These are phyloP conservation scores for Hypomontagnella submonticulosa DNA, from an alignment of 495 filamentous ascomycete species.

Conservation along the genomic window DNA sequence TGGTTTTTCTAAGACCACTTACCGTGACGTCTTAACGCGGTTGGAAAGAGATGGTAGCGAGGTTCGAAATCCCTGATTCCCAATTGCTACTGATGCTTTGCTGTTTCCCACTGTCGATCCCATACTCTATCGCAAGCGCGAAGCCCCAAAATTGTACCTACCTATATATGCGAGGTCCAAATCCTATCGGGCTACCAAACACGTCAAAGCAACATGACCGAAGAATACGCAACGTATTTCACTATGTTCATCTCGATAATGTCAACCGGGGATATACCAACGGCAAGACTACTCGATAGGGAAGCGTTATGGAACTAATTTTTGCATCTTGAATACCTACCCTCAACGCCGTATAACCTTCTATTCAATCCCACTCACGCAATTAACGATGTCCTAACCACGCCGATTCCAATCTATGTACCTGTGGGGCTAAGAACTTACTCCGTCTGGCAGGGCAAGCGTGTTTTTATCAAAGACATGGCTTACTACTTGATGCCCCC, in stretches of 20 bases:
- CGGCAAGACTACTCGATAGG: background rate
- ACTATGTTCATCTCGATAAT: background rate
- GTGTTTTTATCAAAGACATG: constrained; percentile 98
- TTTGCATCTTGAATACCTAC: background rate
- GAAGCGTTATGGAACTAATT: background rate
- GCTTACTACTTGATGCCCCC: constrained; percentile 87
- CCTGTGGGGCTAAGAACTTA: constrained; percentile 23
- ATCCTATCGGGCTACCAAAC: background rate
- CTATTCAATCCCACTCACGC: constrained; percentile 1
- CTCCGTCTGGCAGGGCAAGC: constrained; percentile 68
- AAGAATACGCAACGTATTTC: background rate
- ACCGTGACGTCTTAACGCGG: constrained; percentile 75
- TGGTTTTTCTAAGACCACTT: constrained; percentile 82
- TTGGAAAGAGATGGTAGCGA: constrained; percentile 73
- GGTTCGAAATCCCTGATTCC: constrained; percentile 46
- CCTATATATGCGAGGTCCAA: constrained; percentile 1
- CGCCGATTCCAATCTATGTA: constrained; percentile 10
- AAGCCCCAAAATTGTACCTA: background rate
- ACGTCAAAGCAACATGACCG: background rate
- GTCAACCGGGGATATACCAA: too few relatives aligned
- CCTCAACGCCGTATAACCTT: background rate
- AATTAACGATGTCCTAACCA: constrained; percentile 2
- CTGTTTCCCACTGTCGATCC: background rate
- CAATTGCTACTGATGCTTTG: constrained; percentile 16
- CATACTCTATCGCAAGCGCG: constrained; percentile 28